These are phyloP conservation scores for Pistacia atlantica DNA, from an alignment of 345 rosid species.

Conservation along the genomic window DNA sequence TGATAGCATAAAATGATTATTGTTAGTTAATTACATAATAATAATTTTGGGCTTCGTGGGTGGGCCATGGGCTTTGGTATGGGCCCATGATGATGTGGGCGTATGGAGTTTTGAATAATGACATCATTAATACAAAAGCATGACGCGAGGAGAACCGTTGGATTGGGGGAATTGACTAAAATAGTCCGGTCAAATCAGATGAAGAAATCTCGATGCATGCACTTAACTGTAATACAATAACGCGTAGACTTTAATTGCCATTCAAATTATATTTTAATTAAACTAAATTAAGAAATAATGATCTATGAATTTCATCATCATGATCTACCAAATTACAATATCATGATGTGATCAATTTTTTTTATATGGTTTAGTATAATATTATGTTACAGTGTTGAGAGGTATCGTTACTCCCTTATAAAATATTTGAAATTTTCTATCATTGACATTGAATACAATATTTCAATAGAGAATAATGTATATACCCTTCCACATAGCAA, in stretches of 20 bases:
- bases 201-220: not conserved
- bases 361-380: no score
- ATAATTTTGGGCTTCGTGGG: no score
- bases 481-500: no score
- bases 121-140: slow-evolving; percentile 37
- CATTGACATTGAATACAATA: no score
- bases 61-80: not conserved
- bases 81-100: not conserved
- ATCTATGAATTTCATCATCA: not conserved
- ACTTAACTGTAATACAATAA: slow-evolving; percentile 3
- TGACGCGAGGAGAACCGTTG: slow-evolving; percentile 29
- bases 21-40: no score
- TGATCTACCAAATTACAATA: slow-evolving; percentile 29
- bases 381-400: no score
- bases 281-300: no score
- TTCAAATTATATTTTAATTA: no score
- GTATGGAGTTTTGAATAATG: slow-evolving; percentile 5
- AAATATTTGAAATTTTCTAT: no score
- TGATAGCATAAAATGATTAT: no score
- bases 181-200: not conserved
- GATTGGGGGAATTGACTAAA: not conserved
- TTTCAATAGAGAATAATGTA: no score
- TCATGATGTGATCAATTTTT: slow-evolving; percentile 23
- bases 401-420: no score
- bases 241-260: slow-evolving; percentile 21